Base-by-base conservation (phyloP, 2,329 filamentous ascomycete genomes). In the Phyllosticta citribraziliensis region DNA sequence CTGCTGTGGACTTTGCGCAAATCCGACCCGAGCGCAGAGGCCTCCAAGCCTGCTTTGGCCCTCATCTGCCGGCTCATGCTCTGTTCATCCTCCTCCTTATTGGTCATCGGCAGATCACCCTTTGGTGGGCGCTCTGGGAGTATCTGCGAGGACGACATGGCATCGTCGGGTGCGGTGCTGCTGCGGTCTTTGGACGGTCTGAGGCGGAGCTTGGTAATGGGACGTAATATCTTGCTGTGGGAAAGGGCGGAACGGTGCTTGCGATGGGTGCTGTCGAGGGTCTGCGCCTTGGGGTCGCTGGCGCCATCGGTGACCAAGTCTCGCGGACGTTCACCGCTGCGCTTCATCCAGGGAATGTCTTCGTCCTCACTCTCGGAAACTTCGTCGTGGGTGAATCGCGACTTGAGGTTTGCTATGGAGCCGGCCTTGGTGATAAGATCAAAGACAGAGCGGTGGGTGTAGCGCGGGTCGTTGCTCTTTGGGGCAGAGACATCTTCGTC, bases 381-480 rank as follows among this genome's bases (percentile, higher is more conserved):
- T 61, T 77, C 91, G 66, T 88, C 88, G 69, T 91, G 88, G 72
- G 94, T 93, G 47, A 88, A 55, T 24, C 60, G 84, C 63, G 88
- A 83, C 72, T 89, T 87, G 70, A 95, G 91, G 74, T 95, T 88
- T 57, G 88, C 86, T 63, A 85, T 85, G 30, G 90, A 92, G 6
- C 91, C 90, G 47, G 91, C 91, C 17, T 91, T 90, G 6, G 92
- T 89, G 66, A 97, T 92, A 75, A 97, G 84, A 59, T 91, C 91
- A 73, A 97, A 96, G 60, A 97, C 87, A 65, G 90, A 95, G 79
- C 96, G 92, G 74, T 96, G 94, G 86, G 96, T 90, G 69, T 91
- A 90, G 63, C 80, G 75, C 55, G 78, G 70, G 52, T 77, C 75
- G 58, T 75, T 73, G 60, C 65, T 68, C 66, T 78, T 80, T 2